Conservation (phyloP, 768 basidiomycete species). For the Russula earlei region DNA sequence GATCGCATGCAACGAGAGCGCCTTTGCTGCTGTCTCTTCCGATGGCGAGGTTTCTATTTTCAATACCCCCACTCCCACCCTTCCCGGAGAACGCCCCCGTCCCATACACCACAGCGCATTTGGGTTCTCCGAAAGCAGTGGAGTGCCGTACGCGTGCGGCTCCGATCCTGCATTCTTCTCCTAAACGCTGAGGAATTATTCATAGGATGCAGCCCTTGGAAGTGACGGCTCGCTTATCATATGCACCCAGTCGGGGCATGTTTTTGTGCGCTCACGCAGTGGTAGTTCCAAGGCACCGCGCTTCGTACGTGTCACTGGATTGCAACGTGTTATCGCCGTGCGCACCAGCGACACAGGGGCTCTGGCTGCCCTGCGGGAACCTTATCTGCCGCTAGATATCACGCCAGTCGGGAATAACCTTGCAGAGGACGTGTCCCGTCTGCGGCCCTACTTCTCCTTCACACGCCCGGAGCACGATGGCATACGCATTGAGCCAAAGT, state of each 20-base stretch:
- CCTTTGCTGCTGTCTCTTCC: slow-evolving; percentile 73
- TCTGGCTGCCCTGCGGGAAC: slow-evolving; percentile 75
- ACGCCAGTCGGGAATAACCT: slow-evolving; percentile 45
- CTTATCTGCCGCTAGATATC: slow-evolving; percentile 53
- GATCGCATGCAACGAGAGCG: slow-evolving; percentile 67
- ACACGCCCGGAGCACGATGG: slow-evolving; percentile 18
- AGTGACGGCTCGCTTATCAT: slow-evolving; percentile 82
- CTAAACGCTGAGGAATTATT: background rate
- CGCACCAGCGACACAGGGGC: slow-evolving; percentile 78
- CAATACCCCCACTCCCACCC: slow-evolving; percentile 27
- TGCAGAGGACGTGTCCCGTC: slow-evolving; percentile 50
- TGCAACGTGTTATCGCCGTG: slow-evolving; percentile 82
- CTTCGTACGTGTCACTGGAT: slow-evolving; percentile 68
- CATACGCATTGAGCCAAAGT: slow-evolving; percentile 4
- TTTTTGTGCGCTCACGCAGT: slow-evolving; percentile 71
- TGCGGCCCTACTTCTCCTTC: slow-evolving; percentile 49
- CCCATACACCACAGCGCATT: slow-evolving; percentile 74
- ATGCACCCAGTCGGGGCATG: slow-evolving; percentile 92
- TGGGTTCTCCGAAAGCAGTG: slow-evolving; percentile 87
- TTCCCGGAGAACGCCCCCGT: slow-evolving; percentile 27
- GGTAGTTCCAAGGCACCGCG: slow-evolving; percentile 46
- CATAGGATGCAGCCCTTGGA: slow-evolving; percentile 83
- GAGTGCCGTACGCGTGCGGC: slow-evolving; percentile 63
- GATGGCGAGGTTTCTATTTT: slow-evolving; percentile 93
- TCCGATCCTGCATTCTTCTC: background rate